Evolutionary conservation across 2,329 filamentous ascomycete genomes (phyloP), one percentile per base, ranked within the genome.

Genomic region (Fragosphaeria purpurea): DNA sequence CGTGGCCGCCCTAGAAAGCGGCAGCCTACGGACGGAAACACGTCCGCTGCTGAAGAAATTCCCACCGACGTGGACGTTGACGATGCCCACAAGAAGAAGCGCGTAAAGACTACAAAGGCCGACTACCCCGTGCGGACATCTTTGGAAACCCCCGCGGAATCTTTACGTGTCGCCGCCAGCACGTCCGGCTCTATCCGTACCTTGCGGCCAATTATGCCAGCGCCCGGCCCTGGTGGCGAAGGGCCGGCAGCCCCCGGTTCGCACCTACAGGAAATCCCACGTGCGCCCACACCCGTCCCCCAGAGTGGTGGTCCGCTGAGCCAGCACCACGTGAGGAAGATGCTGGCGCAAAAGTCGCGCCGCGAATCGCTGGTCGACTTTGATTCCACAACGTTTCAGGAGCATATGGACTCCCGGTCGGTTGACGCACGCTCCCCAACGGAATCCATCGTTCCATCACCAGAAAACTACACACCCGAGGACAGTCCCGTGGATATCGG

Each of bases 101-200:
- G 90, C 60, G 89, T 83, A 37, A 93, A 88, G 61, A 79, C 85
- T 31, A 88, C 81, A 22, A 84, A 82, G 69, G 81, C 81, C n/a
- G 82, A 83, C 47, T 67, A 58, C 58, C 59, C 52, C 44, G 52
- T 7, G 54, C 84, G 80, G 57, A 79, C 76, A 55, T 80, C 79
- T 30, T 86, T 96, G 59, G 86, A 84, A 47, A 76, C 79, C 40
- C 82, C 82, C 34, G 79, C 82, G 8, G 88, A 93, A 46, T 94
- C 88, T 4, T 72, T 97, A 32, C 80, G 90, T 46, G 88, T 95
- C n/a, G 84, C 87, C 53, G 91, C 91, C 44, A 95, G 88, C 63
- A 95, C 87, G 12, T 85, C 90, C 43, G 88, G 88, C 41, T 95
- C 90, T 5, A 75, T 97, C 52, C 85, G 91, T 42, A 84, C 83